Evolutionary conservation across 2,329 filamentous ascomycete genomes (phyloP).

Genomic region (Colletotrichum spinosum): DNA sequence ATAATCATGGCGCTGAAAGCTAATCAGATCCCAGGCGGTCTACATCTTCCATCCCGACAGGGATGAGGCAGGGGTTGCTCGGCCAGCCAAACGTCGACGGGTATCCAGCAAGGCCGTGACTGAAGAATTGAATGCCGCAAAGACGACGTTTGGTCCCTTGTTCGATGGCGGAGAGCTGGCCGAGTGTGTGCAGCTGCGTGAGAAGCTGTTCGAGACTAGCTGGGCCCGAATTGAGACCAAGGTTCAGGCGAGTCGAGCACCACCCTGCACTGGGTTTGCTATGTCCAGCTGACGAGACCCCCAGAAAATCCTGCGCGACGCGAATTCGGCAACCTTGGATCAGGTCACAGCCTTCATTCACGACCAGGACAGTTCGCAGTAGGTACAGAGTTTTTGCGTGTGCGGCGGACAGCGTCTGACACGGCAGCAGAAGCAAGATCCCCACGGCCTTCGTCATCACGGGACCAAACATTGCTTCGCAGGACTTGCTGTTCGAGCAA

Average conservation of each 20-base stretch:
- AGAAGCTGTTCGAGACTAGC: constrained; percentile 68
- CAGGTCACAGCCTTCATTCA: constrained; percentile 69
- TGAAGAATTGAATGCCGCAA: constrained; percentile 27
- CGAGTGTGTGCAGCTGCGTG: constrained; percentile 63
- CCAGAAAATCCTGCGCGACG: constrained; percentile 67
- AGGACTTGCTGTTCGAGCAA: constrained; percentile 79
- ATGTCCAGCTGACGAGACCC: constrained; percentile 4
- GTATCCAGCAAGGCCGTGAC: constrained; percentile 54
- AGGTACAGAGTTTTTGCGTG: constrained; percentile 9
- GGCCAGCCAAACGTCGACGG: constrained; percentile 69
- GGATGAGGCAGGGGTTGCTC: constrained; percentile 44
- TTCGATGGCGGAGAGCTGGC: constrained; percentile 65
- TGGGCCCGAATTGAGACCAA: constrained; percentile 74
- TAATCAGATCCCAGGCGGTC: constrained; percentile 60
- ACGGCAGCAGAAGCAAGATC: constrained; percentile 60
- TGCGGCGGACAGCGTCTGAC: neutral
- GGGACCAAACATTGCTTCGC: constrained; percentile 82
- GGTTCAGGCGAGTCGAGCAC: constrained; percentile 64
- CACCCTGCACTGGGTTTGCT: neutral
- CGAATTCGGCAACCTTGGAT: constrained; percentile 70
- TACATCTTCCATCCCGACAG: constrained; percentile 70
- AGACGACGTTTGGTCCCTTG: constrained; percentile 61
- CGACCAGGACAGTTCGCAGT: constrained; percentile 46
- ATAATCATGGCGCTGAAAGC: neutral
- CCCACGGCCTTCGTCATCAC: constrained; percentile 80